Percentiles rank a stretch among this genome's conserved stretches.
phyloP scores from a whole-genome alignment of 163 green algal genomes.

The Chlorella variabilis region DNA sequence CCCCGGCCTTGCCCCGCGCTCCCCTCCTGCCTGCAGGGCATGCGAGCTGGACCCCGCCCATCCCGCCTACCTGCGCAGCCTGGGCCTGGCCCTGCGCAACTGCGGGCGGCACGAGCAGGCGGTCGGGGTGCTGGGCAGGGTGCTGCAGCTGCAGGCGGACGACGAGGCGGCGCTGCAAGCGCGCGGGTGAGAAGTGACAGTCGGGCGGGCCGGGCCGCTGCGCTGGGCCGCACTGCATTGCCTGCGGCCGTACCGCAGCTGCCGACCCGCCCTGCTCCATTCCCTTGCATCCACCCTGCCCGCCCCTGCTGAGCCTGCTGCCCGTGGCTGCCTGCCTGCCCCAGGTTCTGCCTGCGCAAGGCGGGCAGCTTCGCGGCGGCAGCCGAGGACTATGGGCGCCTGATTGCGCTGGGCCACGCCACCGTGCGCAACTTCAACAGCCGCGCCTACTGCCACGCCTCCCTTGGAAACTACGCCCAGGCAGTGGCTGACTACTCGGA shows the following conservation, averaged over 20 bases:
- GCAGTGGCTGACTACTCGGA: conserved; percentile 73
- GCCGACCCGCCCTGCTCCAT: no score
- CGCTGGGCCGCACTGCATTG: neutral
- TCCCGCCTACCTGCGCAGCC: conserved; percentile 56
- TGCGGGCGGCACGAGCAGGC: conserved; percentile 52
- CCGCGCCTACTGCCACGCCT: conserved; percentile 82
- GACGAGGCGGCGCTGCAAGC: conserved; percentile 66
- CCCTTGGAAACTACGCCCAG: conserved; percentile 70
- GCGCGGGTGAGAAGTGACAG: conserved; percentile 46
- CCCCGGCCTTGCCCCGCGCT: no score
- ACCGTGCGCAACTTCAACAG: conserved; percentile 69
- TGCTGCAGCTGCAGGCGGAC: conserved; percentile 56
- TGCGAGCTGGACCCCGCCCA: conserved; percentile 60
- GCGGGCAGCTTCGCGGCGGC: conserved; percentile 68
- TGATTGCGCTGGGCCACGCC: conserved; percentile 50
- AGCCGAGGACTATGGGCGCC: conserved; percentile 69
- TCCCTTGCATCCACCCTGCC: no score
- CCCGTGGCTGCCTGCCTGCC: no score
- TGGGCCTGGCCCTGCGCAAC: conserved; percentile 56
- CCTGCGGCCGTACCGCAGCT: neutral
- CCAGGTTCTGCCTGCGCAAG: conserved; percentile 68
- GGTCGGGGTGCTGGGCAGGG: conserved; percentile 55
- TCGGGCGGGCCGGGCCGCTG: no score
- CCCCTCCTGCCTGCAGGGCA: conserved; percentile 35
- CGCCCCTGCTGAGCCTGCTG: no score